phyloP scores from a whole-genome alignment of 345 rosid species.

The Mangifera indica region DNA sequence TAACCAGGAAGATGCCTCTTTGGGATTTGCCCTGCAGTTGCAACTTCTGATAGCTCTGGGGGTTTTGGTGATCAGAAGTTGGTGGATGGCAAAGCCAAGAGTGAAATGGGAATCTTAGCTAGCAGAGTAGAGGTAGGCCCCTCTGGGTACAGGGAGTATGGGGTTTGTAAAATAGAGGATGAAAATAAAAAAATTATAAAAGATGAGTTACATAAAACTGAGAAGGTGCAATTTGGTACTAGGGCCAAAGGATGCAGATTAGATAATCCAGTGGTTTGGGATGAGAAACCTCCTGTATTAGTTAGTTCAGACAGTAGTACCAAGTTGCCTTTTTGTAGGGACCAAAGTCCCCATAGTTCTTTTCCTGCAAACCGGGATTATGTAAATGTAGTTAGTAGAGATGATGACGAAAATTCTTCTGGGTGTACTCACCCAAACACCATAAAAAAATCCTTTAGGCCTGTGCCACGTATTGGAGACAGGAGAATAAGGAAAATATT shows the following conservation, averaged over 20 bases:
- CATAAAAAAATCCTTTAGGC: slow-evolving; percentile 56
- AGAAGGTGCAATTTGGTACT: slow-evolving; percentile 25
- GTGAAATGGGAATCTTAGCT: slow-evolving; percentile 40
- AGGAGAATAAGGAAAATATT: slow-evolving; percentile 79
- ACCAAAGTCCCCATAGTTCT: slow-evolving; percentile 32
- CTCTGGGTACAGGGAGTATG: slow-evolving; percentile 28
- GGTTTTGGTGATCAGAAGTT: slow-evolving; percentile 40
- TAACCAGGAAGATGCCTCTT: slow-evolving; percentile 34
- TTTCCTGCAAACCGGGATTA: slow-evolving; percentile 44
- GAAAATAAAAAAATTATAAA: slow-evolving; percentile 35
- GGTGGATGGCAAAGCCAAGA: slow-evolving; percentile 37
- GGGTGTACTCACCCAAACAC: slow-evolving; percentile 64
- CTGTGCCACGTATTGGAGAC: slow-evolving; percentile 68
- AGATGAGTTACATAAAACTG: slow-evolving; percentile 30
- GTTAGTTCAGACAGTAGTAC: slow-evolving; percentile 52
- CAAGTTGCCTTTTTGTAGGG: slow-evolving; percentile 38
- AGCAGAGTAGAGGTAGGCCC: slow-evolving; percentile 37
- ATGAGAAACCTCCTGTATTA: slow-evolving; percentile 55
- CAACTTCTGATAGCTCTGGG: slow-evolving; percentile 47
- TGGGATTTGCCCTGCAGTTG: slow-evolving; percentile 41
- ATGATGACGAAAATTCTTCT: slow-evolving; percentile 85
- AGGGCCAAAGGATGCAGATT: slow-evolving; percentile 34
- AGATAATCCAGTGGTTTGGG: slow-evolving; percentile 48
- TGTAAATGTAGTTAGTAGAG: slow-evolving; percentile 72
- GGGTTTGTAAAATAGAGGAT: slow-evolving; percentile 38